phyloP scores from a whole-genome alignment of 306 rosid species.

The Mimosa bimucronata region DNA sequence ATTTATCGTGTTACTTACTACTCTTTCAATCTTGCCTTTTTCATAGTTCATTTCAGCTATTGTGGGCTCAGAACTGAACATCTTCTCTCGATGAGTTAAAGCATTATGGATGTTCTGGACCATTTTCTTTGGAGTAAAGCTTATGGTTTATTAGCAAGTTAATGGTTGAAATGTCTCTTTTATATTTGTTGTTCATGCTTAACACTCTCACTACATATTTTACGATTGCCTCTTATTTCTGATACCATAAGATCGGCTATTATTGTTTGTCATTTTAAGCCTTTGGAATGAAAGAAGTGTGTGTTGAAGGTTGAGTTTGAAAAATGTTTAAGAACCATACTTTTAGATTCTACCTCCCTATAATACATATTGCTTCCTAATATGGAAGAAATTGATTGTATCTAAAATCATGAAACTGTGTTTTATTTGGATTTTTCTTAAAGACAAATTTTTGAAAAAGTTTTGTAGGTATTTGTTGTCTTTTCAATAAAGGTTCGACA shows the following conservation, averaged over 20 bases:
- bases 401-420: background rate
- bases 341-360: background rate
- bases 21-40: background rate
- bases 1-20: background rate
- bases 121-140: constrained; percentile 11
- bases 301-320: background rate
- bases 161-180: background rate
- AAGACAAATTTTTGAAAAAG: background rate
- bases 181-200: background rate
- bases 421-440: background rate
- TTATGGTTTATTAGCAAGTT: constrained; percentile 6
- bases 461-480: background rate
- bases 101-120: constrained; percentile 25
- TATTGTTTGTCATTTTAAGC: background rate
- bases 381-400: background rate
- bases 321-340: background rate
- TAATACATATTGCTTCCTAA: background rate
- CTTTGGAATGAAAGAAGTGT: background rate
- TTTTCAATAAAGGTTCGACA: background rate
- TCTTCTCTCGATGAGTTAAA: constrained; percentile 14
- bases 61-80: constrained; percentile 3
- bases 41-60: background rate
- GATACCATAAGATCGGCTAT: background rate
- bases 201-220: background rate
- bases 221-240: background rate